phyloP scores from a whole-genome alignment of 2,329 filamentous ascomycete species.

The Colletotrichum sp. region DNA sequence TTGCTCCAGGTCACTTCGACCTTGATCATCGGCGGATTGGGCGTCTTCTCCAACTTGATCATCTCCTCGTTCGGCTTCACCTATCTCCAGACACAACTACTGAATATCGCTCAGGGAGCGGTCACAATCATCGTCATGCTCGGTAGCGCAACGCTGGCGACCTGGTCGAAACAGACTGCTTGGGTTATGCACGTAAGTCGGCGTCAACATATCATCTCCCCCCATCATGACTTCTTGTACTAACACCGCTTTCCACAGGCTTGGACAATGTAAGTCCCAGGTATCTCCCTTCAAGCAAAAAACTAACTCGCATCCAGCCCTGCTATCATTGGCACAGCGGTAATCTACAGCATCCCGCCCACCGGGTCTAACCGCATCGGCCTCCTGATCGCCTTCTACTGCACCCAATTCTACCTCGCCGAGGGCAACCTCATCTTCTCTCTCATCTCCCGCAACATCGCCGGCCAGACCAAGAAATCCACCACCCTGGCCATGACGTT shows the following conservation, averaged over 20 bases:
- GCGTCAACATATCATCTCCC: background rate
- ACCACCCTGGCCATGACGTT: conserved; percentile 57
- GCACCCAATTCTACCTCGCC: conserved; percentile 47
- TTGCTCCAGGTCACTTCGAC: conserved; percentile 66
- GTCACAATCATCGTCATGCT: conserved; percentile 24
- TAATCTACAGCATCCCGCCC: conserved; percentile 41
- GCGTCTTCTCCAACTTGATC: conserved; percentile 70
- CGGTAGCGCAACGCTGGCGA: conserved; percentile 53
- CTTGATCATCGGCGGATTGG: conserved; percentile 65
- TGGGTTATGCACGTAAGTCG: conserved; percentile 33
- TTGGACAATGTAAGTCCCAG: background rate
- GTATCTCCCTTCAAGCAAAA: background rate
- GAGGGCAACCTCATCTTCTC: conserved; percentile 61
- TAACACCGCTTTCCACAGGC: conserved; percentile 53
- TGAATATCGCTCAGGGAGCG: conserved; percentile 55
- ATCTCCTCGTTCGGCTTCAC: conserved; percentile 66
- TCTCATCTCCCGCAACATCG: conserved; percentile 74
- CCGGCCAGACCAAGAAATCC: conserved; percentile 70
- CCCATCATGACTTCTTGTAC: conserved; percentile 58
- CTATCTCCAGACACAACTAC: conserved; percentile 60
- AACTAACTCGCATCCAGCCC: background rate
- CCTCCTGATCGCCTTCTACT: conserved; percentile 45
- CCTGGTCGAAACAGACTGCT: conserved; percentile 59
- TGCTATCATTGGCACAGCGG: conserved; percentile 37
- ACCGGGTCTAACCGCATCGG: conserved; percentile 36